Conservation (phyloP, 2,329 filamentous ascomycete species). For the Periconia digitata region DNA sequence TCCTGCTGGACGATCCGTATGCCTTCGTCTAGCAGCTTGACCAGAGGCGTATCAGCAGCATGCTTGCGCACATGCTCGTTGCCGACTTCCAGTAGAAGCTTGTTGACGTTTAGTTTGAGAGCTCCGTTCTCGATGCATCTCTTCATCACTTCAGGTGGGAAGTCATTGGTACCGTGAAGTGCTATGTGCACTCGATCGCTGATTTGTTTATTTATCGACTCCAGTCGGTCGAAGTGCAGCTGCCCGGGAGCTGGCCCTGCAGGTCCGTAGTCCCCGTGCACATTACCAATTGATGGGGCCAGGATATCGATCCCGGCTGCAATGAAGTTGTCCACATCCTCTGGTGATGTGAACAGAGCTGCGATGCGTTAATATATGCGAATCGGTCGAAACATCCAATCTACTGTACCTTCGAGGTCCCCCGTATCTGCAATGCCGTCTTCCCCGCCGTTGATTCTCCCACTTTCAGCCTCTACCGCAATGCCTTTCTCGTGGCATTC, state of each 20-base stretch:
- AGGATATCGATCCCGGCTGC: slow-evolving; percentile 71
- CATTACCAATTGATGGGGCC: slow-evolving; percentile 73
- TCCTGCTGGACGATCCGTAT: slow-evolving; percentile 47
- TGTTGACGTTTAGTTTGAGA: slow-evolving; percentile 63
- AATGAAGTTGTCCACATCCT: slow-evolving; percentile 70
- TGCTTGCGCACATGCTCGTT: slow-evolving; percentile 46
- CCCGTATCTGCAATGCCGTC: slow-evolving; percentile 71
- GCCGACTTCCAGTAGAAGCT: slow-evolving; percentile 52
- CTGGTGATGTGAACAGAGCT: slow-evolving; percentile 63
- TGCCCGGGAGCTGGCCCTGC: slow-evolving; percentile 48
- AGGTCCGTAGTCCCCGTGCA: slow-evolving; percentile 72
- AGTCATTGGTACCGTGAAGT: slow-evolving; percentile 61
- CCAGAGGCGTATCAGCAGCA: slow-evolving; percentile 32
- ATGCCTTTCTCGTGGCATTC: slow-evolving; percentile 67
- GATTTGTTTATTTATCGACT: slow-evolving; percentile 31
- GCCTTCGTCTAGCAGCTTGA: slow-evolving; percentile 49
- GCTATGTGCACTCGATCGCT: slow-evolving; percentile 52
- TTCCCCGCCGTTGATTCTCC: slow-evolving; percentile 70
- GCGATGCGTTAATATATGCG: not conserved
- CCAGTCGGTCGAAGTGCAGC: slow-evolving; percentile 35
- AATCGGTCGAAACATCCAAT: not conserved
- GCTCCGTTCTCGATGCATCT: slow-evolving; percentile 55
- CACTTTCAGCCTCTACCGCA: slow-evolving; percentile 69
- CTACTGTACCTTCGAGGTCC: slow-evolving; percentile 55
- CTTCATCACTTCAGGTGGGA: slow-evolving; percentile 53